Conservation (phyloP, 305 asterid species). For the Nicotiana rustica region DNA sequence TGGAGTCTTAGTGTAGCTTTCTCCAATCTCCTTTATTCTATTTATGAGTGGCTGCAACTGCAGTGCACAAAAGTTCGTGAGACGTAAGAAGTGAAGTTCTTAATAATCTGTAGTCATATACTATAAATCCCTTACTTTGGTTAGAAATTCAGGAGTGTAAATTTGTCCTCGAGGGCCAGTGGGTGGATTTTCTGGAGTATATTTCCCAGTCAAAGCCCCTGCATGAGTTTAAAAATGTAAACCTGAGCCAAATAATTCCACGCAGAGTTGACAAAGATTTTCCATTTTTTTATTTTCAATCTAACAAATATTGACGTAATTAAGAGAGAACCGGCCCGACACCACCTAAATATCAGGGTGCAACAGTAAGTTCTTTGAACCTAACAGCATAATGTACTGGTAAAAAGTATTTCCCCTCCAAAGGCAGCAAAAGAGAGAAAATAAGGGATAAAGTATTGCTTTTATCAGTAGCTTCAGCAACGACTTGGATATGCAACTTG, state of each 20-base stretch:
- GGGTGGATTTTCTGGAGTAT: constrained; percentile 80
- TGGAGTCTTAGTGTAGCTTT: constrained; percentile 69
- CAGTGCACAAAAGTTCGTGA: constrained; percentile 40
- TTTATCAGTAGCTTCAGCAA: not conserved
- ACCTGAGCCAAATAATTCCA: not conserved
- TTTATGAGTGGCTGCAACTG: constrained; percentile 86
- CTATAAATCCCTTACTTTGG: constrained; percentile 58
- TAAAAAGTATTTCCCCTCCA: not conserved
- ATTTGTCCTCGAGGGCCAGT: constrained; percentile 90
- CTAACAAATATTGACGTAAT: no score
- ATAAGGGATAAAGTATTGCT: not conserved
- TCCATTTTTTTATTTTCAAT: no score
- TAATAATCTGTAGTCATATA: not conserved
- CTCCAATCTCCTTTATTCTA: constrained; percentile 85
- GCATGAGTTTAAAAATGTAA: constrained; percentile 35
- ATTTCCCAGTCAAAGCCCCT: constrained; percentile 95
- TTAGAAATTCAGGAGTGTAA: constrained; percentile 78
- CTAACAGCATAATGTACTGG: not conserved
- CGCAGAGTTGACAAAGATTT: not conserved
- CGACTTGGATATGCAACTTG: not conserved
- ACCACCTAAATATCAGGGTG: not conserved
- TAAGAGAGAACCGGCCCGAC: no score
- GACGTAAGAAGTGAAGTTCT: constrained; percentile 24
- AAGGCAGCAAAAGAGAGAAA: not conserved
- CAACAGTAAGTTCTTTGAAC: not conserved